phyloP scores from a whole-genome alignment of 495 filamentous ascomycete species.

The Penicillium desertorum region DNA sequence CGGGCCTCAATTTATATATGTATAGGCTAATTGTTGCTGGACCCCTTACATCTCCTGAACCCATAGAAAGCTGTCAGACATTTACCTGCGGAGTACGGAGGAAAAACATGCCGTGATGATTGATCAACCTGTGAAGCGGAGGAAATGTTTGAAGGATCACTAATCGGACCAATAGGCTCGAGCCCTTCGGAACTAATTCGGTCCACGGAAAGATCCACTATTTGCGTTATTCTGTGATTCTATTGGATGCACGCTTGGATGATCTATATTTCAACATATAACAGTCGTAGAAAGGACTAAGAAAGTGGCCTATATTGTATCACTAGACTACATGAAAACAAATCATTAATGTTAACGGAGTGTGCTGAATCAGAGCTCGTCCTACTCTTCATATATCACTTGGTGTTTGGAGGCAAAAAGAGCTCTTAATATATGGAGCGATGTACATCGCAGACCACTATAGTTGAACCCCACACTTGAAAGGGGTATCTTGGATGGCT shows the following conservation, averaged over 20 bases:
- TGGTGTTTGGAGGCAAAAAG: too few species aligned
- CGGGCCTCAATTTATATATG: neutral
- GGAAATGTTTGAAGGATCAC: neutral
- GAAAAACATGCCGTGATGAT: neutral
- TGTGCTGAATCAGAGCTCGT: too few species aligned
- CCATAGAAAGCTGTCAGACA: neutral
- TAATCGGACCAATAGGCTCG: conserved; percentile 7
- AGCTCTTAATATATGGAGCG: too few species aligned
- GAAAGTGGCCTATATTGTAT: neutral
- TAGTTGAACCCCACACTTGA: too few species aligned
- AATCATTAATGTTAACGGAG: neutral
- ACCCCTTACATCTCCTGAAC: neutral
- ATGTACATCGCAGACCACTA: too few species aligned
- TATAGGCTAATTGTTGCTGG: neutral
- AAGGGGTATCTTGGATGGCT: too few species aligned
- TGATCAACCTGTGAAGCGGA: neutral
- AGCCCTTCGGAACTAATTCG: neutral
- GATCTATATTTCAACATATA: neutral
- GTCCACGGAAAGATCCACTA: neutral
- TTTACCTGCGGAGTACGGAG: neutral
- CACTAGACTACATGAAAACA: neutral
- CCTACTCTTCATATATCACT: too few species aligned
- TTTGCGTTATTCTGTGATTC: neutral
- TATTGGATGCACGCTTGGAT: neutral
- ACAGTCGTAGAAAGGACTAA: too few species aligned